Conservation (phyloP, 2,329 filamentous ascomycete species). For the Pseudogymnoascus sp. region DNA sequence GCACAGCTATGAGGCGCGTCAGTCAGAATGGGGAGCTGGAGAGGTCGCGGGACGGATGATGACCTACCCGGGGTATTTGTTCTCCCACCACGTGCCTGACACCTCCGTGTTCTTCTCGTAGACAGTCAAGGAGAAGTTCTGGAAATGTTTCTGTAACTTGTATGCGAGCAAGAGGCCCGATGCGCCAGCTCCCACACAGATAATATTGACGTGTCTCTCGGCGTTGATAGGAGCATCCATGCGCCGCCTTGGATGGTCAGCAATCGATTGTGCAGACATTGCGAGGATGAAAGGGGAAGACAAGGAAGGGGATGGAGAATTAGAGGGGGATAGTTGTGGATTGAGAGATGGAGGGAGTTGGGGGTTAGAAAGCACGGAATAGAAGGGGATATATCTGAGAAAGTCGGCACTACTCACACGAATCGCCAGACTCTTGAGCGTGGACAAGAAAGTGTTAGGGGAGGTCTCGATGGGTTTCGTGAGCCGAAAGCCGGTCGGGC, state of each 20-base stretch:
- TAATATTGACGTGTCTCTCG: conserved; percentile 20
- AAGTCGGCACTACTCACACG: not conserved
- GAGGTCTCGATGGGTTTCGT: not conserved
- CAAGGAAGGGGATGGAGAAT: not conserved
- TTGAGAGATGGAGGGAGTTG: not conserved
- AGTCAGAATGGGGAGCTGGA: not conserved
- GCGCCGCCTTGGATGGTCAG: not conserved
- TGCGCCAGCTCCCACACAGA: conserved; percentile 44
- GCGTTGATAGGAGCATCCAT: conserved; percentile 17
- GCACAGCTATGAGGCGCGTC: conserved; percentile 35
- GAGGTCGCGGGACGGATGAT: not conserved
- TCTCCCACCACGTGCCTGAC: conserved; percentile 48
- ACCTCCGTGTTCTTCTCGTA: conserved; percentile 46
- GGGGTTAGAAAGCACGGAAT: not conserved
- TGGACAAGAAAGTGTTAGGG: not conserved
- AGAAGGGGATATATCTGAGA: too few relatives aligned
- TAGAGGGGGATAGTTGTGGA: not conserved
- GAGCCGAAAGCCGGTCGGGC: not conserved
- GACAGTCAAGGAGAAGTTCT: conserved; percentile 35
- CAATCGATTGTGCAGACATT: not conserved
- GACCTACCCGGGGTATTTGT: conserved; percentile 38
- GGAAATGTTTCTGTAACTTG: conserved; percentile 41
- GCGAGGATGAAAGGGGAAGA: not conserved
- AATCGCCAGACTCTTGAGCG: not conserved
- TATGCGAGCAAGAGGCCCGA: conserved; percentile 43